Evolutionary conservation across 805 yeast species (phyloP).

Genomic region (Pichia ethanolica): DNA sequence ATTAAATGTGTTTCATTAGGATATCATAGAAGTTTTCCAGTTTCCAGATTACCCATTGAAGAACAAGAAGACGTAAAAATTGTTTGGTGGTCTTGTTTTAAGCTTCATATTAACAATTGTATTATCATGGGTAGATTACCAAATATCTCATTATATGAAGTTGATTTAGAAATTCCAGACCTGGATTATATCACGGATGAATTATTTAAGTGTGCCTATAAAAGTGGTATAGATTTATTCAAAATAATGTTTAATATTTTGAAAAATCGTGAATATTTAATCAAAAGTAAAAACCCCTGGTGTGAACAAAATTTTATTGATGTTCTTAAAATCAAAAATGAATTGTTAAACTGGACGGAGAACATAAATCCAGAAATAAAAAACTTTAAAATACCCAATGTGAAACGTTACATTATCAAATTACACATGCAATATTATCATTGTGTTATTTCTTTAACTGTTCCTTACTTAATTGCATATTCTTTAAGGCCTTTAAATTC

Average conservation of each 20-base stretch:
- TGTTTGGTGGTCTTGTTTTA: slow-evolving; percentile 32
- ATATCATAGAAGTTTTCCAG: slow-evolving; percentile 26
- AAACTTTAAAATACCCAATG: slow-evolving; percentile 10
- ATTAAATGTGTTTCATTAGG: slow-evolving; percentile 34
- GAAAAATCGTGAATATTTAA: slow-evolving; percentile 25
- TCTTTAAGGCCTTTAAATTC: slow-evolving; percentile 19
- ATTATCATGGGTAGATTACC: slow-evolving; percentile 31
- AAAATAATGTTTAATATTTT: slow-evolving; percentile 26
- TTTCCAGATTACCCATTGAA: slow-evolving; percentile 9
- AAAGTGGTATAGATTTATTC: slow-evolving; percentile 21
- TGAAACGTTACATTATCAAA: slow-evolving; percentile 26
- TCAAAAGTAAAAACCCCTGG: slow-evolving; percentile 23
- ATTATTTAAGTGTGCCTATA: slow-evolving; percentile 15
- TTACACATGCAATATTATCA: slow-evolving; percentile 27
- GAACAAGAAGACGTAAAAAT: slow-evolving; percentile 23
- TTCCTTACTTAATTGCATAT: slow-evolving; percentile 29
- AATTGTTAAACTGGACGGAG: slow-evolving; percentile 20
- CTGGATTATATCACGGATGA: slow-evolving; percentile 10
- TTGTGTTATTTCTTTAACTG: slow-evolving; percentile 25
- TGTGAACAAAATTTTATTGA: slow-evolving; percentile 26
- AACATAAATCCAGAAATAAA: slow-evolving; percentile 15
- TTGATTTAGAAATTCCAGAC: slow-evolving; percentile 27
- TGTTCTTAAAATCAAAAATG: slow-evolving; percentile 23
- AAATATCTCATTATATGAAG: slow-evolving; percentile 28
- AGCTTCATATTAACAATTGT: slow-evolving; percentile 27